phyloP scores from a whole-genome alignment of 1,284 basidiomycete genomes.

The Ceratobasidium sp. region DNA sequence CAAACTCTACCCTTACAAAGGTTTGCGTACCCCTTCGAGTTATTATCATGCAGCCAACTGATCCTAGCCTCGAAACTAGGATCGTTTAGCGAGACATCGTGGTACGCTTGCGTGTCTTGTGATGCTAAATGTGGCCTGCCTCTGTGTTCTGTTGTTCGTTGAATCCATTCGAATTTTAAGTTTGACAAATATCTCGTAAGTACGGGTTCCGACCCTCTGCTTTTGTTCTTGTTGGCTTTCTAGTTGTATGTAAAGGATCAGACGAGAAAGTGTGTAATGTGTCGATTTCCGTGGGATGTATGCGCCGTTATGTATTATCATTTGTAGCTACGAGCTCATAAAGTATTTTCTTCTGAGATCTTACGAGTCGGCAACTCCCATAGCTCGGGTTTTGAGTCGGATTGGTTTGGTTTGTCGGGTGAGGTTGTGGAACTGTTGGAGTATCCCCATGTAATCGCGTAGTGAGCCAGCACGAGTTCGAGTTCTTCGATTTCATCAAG shows the following conservation, averaged over 20 bases:
- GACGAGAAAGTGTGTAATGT: neutral
- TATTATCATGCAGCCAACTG: too few species aligned
- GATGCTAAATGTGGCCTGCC: neutral
- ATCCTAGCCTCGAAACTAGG: neutral
- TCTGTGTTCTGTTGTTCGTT: neutral
- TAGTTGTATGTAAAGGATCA: too few species aligned
- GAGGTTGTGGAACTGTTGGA: neutral
- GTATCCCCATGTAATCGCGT: conserved; percentile 84
- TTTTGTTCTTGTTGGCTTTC: too few species aligned
- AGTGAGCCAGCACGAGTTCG: conserved; percentile 87
- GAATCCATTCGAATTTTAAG: neutral
- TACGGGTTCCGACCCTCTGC: too few species aligned
- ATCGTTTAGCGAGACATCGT: neutral
- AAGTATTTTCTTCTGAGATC: neutral
- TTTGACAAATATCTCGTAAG: neutral
- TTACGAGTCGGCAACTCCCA: conserved; percentile 3
- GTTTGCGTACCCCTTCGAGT: neutral
- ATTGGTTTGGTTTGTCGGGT: neutral
- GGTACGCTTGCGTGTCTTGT: neutral
- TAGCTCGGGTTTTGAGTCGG: neutral
- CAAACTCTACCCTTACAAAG: neutral
- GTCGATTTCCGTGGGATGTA: neutral
- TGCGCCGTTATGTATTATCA: neutral
- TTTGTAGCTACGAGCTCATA: neutral
- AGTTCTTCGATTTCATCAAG: conserved; percentile 95